Conservation (phyloP, 2,329 filamentous ascomycete species). For the Venturiaceae sp. region DNA sequence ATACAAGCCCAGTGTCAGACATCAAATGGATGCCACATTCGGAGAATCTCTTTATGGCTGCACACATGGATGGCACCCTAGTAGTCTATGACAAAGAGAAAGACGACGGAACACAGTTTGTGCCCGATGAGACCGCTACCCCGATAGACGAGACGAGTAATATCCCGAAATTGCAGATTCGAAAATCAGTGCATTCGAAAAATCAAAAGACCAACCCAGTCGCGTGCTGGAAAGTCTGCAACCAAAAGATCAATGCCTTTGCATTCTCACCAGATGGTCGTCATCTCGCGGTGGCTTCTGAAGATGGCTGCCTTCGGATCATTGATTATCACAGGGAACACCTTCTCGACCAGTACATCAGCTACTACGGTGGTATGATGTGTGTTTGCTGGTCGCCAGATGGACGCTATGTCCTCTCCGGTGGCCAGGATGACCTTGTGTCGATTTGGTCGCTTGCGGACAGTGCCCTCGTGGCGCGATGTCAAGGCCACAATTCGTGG, state of each 20-base stretch:
- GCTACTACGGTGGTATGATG: slow-evolving; percentile 87
- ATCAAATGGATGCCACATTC: slow-evolving; percentile 93
- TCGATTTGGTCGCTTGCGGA: slow-evolving; percentile 92
- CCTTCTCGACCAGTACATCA: slow-evolving; percentile 80
- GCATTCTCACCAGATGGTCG: slow-evolving; percentile 84
- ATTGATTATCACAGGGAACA: slow-evolving; percentile 88
- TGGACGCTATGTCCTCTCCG: slow-evolving; percentile 89
- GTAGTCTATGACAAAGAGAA: slow-evolving; percentile 98
- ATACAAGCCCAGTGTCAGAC: slow-evolving; percentile 71
- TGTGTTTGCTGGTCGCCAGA: slow-evolving; percentile 98
- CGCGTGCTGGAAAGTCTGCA: slow-evolving; percentile 84
- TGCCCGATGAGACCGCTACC: slow-evolving; percentile 44
- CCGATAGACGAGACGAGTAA: slow-evolving; percentile 3
- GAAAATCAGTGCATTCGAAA: slow-evolving; percentile 86
- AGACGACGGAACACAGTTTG: slow-evolving; percentile 66
- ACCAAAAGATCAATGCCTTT: slow-evolving; percentile 82
- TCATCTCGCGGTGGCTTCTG: slow-evolving; percentile 81
- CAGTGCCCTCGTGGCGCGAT: slow-evolving; percentile 75
- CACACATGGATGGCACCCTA: slow-evolving; percentile 82
- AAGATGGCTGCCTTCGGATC: slow-evolving; percentile 81
- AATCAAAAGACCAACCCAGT: slow-evolving; percentile 93
- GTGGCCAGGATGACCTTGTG: slow-evolving; percentile 90
- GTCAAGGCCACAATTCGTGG: slow-evolving; percentile 93
- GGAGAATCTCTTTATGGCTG: slow-evolving; percentile 84
- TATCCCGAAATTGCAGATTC: slow-evolving; percentile 48